Evolutionary conservation across 208 protist genomes (phyloP).

Genomic region (Leishmania tropica): DNA sequence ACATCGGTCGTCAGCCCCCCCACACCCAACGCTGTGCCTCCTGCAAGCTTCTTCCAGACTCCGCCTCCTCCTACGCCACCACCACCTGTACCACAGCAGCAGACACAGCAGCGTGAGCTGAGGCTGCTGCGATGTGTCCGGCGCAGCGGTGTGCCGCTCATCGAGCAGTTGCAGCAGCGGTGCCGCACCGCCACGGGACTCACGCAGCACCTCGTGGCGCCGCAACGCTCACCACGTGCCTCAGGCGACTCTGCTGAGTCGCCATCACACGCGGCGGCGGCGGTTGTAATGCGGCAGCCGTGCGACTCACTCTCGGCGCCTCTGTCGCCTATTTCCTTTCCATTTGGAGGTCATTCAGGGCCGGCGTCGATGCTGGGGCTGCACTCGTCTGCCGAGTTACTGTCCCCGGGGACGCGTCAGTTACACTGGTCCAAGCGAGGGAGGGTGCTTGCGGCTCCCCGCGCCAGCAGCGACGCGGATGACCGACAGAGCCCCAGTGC

Average conservation of each 20-base stretch:
- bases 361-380: neutral
- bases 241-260: neutral
- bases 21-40: no score
- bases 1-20: neutral
- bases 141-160: slow-evolving; percentile 1
- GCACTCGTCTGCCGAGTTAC: neutral
- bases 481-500: neutral
- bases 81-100: neutral
- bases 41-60: neutral
- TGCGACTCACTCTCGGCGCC: neutral
- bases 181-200: slow-evolving; percentile 14
- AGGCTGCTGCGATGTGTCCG: slow-evolving; percentile 6
- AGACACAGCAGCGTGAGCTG: neutral
- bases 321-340: neutral
- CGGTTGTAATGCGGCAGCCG: neutral
- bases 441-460: neutral
- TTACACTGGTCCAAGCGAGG: slow-evolving; percentile 1
- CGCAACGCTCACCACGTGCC: neutral
- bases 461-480: neutral
- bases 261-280: neutral
- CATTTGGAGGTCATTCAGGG: neutral
- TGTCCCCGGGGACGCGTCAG: neutral
- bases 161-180: slow-evolving; percentile 21
- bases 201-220: neutral
- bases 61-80: neutral